Evolutionary conservation across 2,329 filamentous ascomycete species (phyloP), one percentile per base, ranked within the genome.

Genomic region (Calonectria crousiana): DNA sequence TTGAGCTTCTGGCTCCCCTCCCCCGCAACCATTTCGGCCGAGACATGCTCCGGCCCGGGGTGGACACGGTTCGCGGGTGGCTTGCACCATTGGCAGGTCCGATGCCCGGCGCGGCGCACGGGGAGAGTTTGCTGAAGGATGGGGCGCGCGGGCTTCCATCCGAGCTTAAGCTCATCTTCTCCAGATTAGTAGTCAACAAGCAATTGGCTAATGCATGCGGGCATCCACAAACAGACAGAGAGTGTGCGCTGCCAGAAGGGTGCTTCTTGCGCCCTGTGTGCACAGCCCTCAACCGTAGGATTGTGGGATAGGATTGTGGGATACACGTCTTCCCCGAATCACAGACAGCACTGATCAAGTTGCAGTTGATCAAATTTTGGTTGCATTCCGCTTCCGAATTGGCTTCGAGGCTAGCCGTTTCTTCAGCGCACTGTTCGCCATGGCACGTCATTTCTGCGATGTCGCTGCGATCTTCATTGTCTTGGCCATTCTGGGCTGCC

Each of bases 51-150:
- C 66, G 71, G 51, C 65, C 67, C 58, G 67, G 58, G 16, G 71
- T 73, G 71, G 71, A 30, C 51, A 67, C 67, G 38, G 18, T 49
- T 44, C 36, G 60, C 67, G 67, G 67, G 71, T 73, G 71, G 71
- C 49, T 70, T n/a, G 16, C n/a, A 6, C 38, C 28, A 30, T n/a
- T 23, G 28, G 14, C 6, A 28, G 47, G 65, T 69, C 71, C 71
- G 71, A 51, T 62, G 66, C 49, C 71, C 52, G 71, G 41, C 34
- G 26, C 34, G 36, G 36, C 32, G 34, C 26, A 23, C 8, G 64
- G 13, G 47, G 36, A 65, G 36, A 41, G 47, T 14, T 38, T 38
- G 62, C 53, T 60, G 36, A 36, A 28, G 52, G 52, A 41, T 34
- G 47, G 26, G 56, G 36, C 23, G 34, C 58, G 16, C 30, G 30